Conservation (phyloP, 257 asterid species). For the Ilex aquifolium region DNA sequence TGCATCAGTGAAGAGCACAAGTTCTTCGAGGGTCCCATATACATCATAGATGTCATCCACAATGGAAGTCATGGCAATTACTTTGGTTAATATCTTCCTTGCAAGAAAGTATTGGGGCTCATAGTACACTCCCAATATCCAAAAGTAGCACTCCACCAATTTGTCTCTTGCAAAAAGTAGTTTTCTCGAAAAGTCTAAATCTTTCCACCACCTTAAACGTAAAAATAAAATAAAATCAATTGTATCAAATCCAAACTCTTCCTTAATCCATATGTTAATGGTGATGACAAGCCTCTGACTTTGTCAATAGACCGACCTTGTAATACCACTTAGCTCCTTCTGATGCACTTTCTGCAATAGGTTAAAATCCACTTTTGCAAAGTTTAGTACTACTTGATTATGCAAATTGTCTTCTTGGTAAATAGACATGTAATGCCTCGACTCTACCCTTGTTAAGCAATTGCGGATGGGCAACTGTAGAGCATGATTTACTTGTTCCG, state of each 20-base stretch:
- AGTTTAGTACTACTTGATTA: not conserved
- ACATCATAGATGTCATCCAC: slow-evolving; percentile 24
- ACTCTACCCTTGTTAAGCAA: not conserved
- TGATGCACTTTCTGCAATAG: slow-evolving; percentile 4
- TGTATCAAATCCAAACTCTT: too few species aligned
- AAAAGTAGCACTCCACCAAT: slow-evolving; percentile 26
- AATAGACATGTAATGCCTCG: not conserved
- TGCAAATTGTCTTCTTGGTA: slow-evolving; percentile 9
- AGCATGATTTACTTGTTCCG: not conserved
- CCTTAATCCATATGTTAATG: too few species aligned
- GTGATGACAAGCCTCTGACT: too few species aligned
- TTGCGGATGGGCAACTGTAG: slow-evolving; percentile 3
- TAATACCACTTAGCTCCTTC: not conserved
- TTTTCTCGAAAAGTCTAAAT: slow-evolving; percentile 12
- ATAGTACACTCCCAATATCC: slow-evolving; percentile 18
- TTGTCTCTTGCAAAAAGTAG: slow-evolving; percentile 28
- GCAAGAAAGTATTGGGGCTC: slow-evolving; percentile 25
- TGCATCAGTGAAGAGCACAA: slow-evolving; percentile 20
- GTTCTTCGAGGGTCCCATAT: slow-evolving; percentile 19
- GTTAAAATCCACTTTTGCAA: slow-evolving; percentile 11
- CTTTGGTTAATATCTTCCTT: slow-evolving; percentile 15
- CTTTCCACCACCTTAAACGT: slow-evolving; percentile 33
- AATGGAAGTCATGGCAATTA: slow-evolving; percentile 9
- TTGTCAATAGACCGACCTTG: not conserved
- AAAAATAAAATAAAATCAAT: not conserved